Conservation (phyloP, 2,329 filamentous ascomycete species). For the Neoarthrinium moseri region DNA sequence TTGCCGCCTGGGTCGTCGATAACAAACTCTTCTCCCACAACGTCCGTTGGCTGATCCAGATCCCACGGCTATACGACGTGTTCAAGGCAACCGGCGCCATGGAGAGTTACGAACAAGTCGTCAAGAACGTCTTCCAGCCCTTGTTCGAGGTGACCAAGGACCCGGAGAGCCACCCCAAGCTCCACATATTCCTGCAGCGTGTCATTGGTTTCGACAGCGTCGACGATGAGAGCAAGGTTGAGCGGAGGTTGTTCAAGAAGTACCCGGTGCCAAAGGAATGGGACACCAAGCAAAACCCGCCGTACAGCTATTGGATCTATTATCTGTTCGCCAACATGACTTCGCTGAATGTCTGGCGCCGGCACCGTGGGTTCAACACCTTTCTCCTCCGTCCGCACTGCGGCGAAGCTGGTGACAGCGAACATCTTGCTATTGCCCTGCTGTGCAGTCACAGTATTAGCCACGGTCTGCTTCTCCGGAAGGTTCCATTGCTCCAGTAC, state of each 20-base stretch:
- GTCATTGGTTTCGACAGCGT: constrained; percentile 98
- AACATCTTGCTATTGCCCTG: constrained; percentile 88
- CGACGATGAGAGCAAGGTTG: constrained; percentile 96
- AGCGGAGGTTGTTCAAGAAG: constrained; percentile 91
- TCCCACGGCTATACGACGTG: constrained; percentile 91
- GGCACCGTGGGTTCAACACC: constrained; percentile 90
- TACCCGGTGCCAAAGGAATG: constrained; percentile 88
- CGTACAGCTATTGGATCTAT: constrained; percentile 99
- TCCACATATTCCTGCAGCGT: constrained; percentile 90
- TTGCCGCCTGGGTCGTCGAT: constrained; percentile 95
- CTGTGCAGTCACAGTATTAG: constrained; percentile 96
- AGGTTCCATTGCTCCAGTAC: constrained; percentile 93
- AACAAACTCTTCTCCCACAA: constrained; percentile 98
- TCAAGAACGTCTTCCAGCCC: constrained; percentile 89
- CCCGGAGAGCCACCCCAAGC: constrained; percentile 82
- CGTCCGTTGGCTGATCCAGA: constrained; percentile 93
- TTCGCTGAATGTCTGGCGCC: constrained; percentile 89
- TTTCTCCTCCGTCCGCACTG: constrained; percentile 92
- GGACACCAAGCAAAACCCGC: constrained; percentile 91
- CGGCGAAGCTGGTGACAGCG: constrained; percentile 93
- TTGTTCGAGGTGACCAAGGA: constrained; percentile 92
- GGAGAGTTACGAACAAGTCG: constrained; percentile 85
- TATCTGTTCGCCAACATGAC: constrained; percentile 93
- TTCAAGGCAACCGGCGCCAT: constrained; percentile 89
- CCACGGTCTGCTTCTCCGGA: constrained; percentile 87